Evolutionary conservation across 2,329 filamentous ascomycete species (phyloP), one percentile per base, ranked within the genome.

Genomic region (Neoascochyta sp.): DNA sequence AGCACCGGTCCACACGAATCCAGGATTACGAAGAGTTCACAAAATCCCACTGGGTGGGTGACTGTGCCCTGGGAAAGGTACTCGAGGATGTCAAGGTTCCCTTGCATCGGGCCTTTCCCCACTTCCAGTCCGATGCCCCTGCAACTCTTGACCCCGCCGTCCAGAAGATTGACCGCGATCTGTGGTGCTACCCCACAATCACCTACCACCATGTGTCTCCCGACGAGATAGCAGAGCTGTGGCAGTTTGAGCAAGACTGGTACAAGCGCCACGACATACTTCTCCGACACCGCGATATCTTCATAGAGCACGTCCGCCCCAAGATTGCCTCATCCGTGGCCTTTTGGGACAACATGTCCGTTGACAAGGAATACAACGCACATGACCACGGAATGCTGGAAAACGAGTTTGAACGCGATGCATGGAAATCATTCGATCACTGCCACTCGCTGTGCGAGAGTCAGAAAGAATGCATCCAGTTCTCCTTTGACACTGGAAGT

Each of bases 61-160:
- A 66, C 39, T 57, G 54, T 27, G 57, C 62, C 1, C 31, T 65
- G 0, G 61, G 60, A 5, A 57, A 62, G 38, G 60, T 62, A 8
- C 41, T 65, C 7, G 50, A 57, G 29, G 58, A 64, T 26, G 47
- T 54, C 3, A 57, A 57, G 18, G 41, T 65, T 5, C 51, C 50
- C 4, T 37, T 66, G 11, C 50, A 63, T 9, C 58, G 56, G 29
- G 56, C 60, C 3, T 70, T 62, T 40, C 68, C 68, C 1, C 64
- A 68, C 39, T 57, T 71, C 24, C 68, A 70, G 40, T 63, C 66
- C 31, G 66, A 68, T 37, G 64, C 62, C 5, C 64, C 64, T 5
- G 58, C 60, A 16, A 63, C 62, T 1, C 45, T 70, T 29, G 58
- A 68, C 29, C 69, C 60, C 0, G 49, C 57, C 4, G 40, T 41